phyloP scores from a whole-genome alignment of 73 alveolate species.

The Symbiodinium natans region DNA sequence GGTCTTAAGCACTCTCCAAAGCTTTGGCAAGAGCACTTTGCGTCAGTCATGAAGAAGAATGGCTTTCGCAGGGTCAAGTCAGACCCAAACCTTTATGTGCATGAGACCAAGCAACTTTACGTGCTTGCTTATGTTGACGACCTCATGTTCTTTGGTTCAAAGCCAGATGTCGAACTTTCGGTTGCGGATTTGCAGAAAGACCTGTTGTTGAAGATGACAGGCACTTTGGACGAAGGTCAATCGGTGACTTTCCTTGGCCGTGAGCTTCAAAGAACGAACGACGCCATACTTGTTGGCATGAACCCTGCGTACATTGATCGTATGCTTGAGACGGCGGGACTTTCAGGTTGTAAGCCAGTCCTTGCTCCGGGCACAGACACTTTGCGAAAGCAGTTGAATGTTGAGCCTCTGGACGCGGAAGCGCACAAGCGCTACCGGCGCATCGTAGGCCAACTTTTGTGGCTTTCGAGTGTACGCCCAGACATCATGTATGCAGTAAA shows the following conservation, averaged over 20 bases:
- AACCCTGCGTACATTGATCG: neutral
- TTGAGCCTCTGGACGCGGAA: neutral
- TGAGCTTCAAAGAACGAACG: neutral
- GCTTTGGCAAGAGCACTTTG: slow-evolving; percentile 33
- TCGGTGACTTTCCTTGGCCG: neutral
- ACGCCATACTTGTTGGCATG: neutral
- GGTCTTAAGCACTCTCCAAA: neutral
- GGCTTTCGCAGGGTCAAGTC: neutral
- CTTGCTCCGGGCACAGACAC: neutral
- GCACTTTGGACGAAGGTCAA: neutral
- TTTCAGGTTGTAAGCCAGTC: neutral
- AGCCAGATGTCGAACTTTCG: neutral
- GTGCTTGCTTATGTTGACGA: neutral
- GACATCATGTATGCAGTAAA: no score
- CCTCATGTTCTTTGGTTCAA: neutral
- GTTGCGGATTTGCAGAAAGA: neutral
- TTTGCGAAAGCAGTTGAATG: neutral
- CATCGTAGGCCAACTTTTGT: no score
- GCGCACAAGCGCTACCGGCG: slow-evolving; percentile 4
- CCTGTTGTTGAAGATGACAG: neutral
- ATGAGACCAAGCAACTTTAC: neutral
- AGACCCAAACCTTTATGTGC: slow-evolving; percentile 9
- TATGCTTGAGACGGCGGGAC: neutral
- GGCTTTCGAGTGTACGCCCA: no score
- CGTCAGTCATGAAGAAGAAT: neutral